A percentile compares a stretch with the other conserved stretches of the same genome.
phyloP scores from a whole-genome alignment of 192 early-diverging fungal genomes.

The Coemansia sp. region DNA sequence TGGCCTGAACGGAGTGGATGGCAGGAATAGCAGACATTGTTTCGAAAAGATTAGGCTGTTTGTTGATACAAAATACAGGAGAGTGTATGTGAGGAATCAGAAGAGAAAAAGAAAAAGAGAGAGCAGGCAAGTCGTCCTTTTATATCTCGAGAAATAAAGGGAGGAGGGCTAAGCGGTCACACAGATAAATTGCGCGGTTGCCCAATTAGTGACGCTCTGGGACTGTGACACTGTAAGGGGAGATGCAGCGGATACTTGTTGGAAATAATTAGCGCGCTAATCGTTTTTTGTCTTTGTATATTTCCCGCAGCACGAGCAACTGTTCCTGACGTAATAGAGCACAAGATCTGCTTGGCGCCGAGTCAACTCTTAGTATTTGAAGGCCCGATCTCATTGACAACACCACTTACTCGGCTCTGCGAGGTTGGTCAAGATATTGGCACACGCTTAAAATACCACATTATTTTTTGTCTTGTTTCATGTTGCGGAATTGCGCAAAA shows the following conservation, averaged over 20 bases:
- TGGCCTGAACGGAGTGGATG: constrained; percentile 40
- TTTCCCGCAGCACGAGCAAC: not conserved
- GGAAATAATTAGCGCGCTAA: not conserved
- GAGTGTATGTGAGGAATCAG: not conserved
- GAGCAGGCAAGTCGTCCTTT: not conserved
- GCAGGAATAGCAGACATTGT: constrained; percentile 42
- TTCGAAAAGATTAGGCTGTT: not conserved
- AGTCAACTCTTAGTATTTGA: not conserved
- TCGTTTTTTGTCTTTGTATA: not conserved
- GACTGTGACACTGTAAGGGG: constrained; percentile 8
- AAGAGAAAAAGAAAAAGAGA: not conserved
- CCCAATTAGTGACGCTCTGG: too few relatives aligned
- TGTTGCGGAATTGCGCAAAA: constrained; percentile 4
- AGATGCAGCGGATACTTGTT: not conserved
- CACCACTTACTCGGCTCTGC: too few relatives aligned
- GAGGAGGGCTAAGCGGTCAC: not conserved
- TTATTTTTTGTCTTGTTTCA: too few relatives aligned
- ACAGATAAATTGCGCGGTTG: not conserved
- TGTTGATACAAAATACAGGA: constrained; percentile 8
- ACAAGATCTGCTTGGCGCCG: not conserved
- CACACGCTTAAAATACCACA: not conserved
- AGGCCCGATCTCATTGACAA: too few relatives aligned
- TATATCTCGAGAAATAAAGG: constrained; percentile 3
- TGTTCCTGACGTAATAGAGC: not conserved
- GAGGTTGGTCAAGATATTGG: not conserved